Evolutionary conservation across 1,284 basidiomycete species (phyloP).

Genomic region (Rhodotorula sp.): DNA sequence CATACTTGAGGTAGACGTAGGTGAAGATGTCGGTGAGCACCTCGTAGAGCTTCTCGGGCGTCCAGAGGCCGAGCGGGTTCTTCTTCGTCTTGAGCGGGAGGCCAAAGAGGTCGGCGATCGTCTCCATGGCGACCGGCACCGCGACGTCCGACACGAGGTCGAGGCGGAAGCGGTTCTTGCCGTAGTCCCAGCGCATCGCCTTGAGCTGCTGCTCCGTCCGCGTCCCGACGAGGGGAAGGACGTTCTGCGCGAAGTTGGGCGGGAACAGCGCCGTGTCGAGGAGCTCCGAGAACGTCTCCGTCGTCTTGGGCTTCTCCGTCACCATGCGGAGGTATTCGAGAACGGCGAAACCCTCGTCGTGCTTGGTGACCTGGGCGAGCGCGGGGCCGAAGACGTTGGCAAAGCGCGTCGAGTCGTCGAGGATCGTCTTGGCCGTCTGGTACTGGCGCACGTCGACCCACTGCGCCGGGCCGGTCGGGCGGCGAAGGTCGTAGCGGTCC

Average conservation of each 20-base stretch:
- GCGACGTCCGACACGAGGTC: conserved; percentile 68
- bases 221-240: conserved; percentile 15
- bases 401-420: conserved; percentile 15
- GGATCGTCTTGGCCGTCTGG: conserved; percentile 13
- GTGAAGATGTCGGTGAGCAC: conserved; percentile 54
- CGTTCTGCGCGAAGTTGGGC: conserved; percentile 24
- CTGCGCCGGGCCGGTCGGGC: conserved; percentile 10
- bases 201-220: conserved; percentile 56
- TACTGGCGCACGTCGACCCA: conserved; percentile 10
- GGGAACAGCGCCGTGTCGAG: conserved; percentile 22
- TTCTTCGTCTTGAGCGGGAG: conserved; percentile 67
- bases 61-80: conserved; percentile 61
- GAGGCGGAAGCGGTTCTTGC: conserved; percentile 57
- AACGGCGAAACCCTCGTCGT: conserved; percentile 10
- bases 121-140: conserved; percentile 41
- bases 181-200: conserved; percentile 60
- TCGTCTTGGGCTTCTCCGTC: conserved; percentile 13
- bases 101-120: conserved; percentile 52
- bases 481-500: conserved; percentile 32
- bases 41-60: conserved; percentile 63
- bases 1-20: conserved; percentile 36
- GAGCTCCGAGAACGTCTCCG: background rate
- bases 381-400: conserved; percentile 26
- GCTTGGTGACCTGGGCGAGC: conserved; percentile 11
- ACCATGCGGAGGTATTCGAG: conserved; percentile 18